Base-by-base conservation (phyloP, 2,329 filamentous ascomycete species). In the Cryphonectria naterciae region DNA sequence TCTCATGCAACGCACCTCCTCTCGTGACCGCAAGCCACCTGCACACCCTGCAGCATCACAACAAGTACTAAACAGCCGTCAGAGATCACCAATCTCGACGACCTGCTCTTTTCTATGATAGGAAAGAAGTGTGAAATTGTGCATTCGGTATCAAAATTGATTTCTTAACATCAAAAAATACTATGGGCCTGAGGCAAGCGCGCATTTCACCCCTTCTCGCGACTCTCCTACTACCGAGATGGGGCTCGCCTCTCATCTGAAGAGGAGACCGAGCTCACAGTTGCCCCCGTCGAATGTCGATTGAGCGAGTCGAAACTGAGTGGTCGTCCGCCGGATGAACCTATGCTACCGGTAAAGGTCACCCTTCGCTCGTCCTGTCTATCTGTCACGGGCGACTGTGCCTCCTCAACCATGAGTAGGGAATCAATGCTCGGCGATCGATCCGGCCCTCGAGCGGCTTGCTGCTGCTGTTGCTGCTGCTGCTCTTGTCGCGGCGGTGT, bases 401-500 rank as follows among this genome's bases (percentile, higher is more conserved):
- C 32, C 11, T 62, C 58, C n/a, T 68, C 67, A 25, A 68, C 28
- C 11, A 68, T 39, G 25, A 68, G 67, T 4, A 68, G 28, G 19
- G 67, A 68, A 25, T 68, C 67, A 28, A 68, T 52, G 22, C 67
- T 68, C 25, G 67, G 67, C 46, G 41, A 28, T 28, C 67, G 56
- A 43, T 25, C 22, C n/a, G 15, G 19, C 22, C 41, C 67, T 63
- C 37, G 25, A 32, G 39, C 28, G n/a, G n/a, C 11, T 28, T 46
- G 22, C 43, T 43, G 61, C 6, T 39, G 72, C 69, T n/a, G 71
- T 69, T 28, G 74, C 69, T 32, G 76, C 74, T n/a, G 70, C 72
- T 35, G 37, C 37, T 39, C 37, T 39, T 39, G 37, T 39, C 10
- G 73, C 54, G 41, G 41, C 17, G 76, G 25, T 37, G 58, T 39